Conservation (phyloP, 2,329 filamentous ascomycete genomes). For the Chaetomium olivaceum region DNA sequence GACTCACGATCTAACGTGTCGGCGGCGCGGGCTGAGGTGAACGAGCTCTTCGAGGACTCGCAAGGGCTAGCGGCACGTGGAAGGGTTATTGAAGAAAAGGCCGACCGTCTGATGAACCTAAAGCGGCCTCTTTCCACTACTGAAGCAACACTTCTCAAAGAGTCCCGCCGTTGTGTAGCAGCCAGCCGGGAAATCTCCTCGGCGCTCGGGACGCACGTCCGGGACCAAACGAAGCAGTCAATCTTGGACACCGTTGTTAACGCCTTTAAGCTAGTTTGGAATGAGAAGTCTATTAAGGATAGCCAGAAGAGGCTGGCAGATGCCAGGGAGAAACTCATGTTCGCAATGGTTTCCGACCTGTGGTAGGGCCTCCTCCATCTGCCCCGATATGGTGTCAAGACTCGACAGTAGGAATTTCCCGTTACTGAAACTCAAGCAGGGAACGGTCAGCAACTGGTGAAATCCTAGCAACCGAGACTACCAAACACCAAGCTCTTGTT, state of each 20-base stretch:
- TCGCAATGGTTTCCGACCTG: conserved; percentile 1
- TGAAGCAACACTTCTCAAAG: neutral
- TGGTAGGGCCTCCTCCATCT: neutral
- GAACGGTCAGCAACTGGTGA: neutral
- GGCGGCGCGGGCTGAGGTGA: neutral
- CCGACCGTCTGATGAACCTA: neutral
- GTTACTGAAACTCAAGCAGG: neutral
- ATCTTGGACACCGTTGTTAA: neutral
- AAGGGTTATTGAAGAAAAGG: neutral
- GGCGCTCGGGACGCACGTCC: neutral
- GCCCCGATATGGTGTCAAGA: neutral
- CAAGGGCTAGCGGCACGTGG: neutral
- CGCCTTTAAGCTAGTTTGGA: neutral
- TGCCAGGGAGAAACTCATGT: neutral
- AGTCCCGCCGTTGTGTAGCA: neutral
- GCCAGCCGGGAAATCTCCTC: neutral
- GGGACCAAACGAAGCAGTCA: neutral
- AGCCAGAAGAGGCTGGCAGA: neutral
- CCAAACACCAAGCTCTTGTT: neutral
- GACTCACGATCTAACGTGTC: neutral
- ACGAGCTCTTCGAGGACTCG: neutral
- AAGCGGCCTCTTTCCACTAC: neutral
- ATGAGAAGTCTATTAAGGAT: neutral
- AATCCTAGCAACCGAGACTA: neutral
- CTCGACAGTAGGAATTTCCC: neutral